Conservation (phyloP, 2,329 filamentous ascomycete genomes). For the Paraconiothyrium sp. region DNA sequence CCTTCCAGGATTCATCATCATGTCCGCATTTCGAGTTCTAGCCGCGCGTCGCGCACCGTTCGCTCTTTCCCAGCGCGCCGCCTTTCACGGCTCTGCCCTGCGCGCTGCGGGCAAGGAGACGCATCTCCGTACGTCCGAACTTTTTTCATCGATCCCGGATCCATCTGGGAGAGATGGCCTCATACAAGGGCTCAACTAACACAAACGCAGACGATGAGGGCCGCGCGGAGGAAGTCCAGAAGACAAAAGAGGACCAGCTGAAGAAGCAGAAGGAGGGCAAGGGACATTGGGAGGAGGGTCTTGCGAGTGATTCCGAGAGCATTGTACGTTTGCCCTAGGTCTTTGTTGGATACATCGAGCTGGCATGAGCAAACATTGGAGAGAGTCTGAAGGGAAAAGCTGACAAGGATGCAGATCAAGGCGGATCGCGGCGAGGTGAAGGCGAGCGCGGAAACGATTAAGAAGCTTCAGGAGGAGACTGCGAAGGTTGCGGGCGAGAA, state of each 20-base stretch:
- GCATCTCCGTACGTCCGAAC: constrained; percentile 51
- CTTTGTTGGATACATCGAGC: not conserved
- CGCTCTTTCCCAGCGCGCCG: constrained; percentile 43
- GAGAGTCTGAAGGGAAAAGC: not conserved
- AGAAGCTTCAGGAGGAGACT: constrained; percentile 58
- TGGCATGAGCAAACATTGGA: not conserved
- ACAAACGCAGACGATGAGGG: constrained; percentile 35
- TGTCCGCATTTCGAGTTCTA: constrained; percentile 45
- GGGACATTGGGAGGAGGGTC: constrained; percentile 55
- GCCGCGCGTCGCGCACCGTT: constrained; percentile 42
- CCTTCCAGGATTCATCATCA: constrained; percentile 23
- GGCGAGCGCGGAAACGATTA: constrained; percentile 53
- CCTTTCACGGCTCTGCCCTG: constrained; percentile 51
- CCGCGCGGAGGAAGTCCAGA: constrained; percentile 52
- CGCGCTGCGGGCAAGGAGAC: constrained; percentile 56
- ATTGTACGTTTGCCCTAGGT: constrained; percentile 36
- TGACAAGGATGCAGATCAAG: constrained; percentile 43
- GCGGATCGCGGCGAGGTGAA: constrained; percentile 56
- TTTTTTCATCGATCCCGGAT: not conserved
- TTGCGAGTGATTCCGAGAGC: constrained; percentile 56
- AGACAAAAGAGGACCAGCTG: constrained; percentile 55
- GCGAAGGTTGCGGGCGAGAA: constrained; percentile 46
- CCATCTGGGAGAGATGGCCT: not conserved
- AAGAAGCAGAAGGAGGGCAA: constrained; percentile 56
- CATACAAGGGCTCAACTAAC: constrained; percentile 16